Conservation (phyloP, 2,329 filamentous ascomycete genomes). For the Penicillium janthinellum region DNA sequence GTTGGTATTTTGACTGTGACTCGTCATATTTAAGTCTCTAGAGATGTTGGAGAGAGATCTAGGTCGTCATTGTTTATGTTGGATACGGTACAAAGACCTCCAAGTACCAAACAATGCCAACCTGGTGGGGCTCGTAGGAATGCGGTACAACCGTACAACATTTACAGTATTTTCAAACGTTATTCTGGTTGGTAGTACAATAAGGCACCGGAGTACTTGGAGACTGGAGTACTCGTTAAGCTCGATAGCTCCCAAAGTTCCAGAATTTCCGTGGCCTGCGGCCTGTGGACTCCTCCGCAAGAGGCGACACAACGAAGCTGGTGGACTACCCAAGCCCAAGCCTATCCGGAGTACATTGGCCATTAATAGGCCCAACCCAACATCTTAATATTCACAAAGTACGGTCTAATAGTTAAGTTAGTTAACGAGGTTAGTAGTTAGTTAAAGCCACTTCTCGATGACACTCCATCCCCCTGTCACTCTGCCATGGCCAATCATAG, state of each 20-base stretch:
- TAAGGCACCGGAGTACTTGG: too few species aligned
- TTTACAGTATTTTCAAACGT: not conserved
- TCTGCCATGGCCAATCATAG: not conserved
- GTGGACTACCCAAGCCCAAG: too few species aligned
- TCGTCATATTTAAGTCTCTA: not conserved
- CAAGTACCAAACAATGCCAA: not conserved
- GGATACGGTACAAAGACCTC: not conserved
- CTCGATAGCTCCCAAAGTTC: too few species aligned
- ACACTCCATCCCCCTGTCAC: not conserved
- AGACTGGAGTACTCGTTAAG: too few species aligned
- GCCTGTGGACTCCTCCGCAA: not conserved
- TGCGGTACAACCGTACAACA: not conserved
- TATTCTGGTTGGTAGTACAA: not conserved
- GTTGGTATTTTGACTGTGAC: not conserved
- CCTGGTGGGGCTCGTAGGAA: not conserved
- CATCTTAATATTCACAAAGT: too few species aligned
- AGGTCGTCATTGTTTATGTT: not conserved
- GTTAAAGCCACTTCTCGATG: not conserved
- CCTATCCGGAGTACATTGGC: too few species aligned
- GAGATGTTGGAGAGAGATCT: not conserved
- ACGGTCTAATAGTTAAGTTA: too few species aligned
- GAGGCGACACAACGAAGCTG: not conserved
- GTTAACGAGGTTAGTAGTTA: not conserved
- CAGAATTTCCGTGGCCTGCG: too few species aligned
- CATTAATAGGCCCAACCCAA: too few species aligned